phyloP scores from a whole-genome alignment of 768 basidiomycete species.

The Leccinum obscurum region DNA sequence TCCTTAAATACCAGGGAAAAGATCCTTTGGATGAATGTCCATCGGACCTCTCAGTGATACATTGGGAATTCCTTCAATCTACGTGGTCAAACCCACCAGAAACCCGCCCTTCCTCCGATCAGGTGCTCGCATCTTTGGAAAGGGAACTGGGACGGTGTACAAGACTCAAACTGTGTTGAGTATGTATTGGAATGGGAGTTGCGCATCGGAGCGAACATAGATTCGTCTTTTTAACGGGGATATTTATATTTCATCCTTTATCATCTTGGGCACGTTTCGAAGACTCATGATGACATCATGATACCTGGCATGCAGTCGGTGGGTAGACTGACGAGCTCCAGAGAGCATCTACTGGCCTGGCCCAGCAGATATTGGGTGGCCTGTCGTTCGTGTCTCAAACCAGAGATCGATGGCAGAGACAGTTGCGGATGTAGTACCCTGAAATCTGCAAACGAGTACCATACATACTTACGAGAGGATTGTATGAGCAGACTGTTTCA shows the following conservation, averaged over 20 bases:
- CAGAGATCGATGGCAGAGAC: too few relatives aligned
- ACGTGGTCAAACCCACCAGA: conserved; percentile 12
- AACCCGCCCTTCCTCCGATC: conserved; percentile 9
- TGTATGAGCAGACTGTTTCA: too few relatives aligned
- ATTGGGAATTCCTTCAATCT: conserved; percentile 15
- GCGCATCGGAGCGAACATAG: not conserved
- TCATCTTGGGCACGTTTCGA: not conserved
- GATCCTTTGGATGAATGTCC: conserved; percentile 18
- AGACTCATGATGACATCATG: not conserved
- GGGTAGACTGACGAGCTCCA: too few relatives aligned
- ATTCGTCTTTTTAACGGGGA: not conserved
- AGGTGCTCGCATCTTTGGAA: conserved; percentile 8
- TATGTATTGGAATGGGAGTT: not conserved
- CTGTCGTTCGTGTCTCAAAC: too few relatives aligned
- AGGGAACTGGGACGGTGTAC: conserved; percentile 1
- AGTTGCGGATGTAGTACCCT: too few relatives aligned
- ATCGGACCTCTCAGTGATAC: not conserved
- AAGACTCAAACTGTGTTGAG: not conserved
- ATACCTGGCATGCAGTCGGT: too few relatives aligned
- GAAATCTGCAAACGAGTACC: too few relatives aligned
- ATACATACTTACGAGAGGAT: too few relatives aligned
- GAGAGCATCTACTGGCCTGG: too few relatives aligned
- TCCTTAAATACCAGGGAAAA: conserved; percentile 18
- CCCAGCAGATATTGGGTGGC: too few relatives aligned
- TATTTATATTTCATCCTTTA: not conserved